These are phyloP conservation scores for Alternaria brassicae DNA, from an alignment of 2,329 filamentous ascomycete species.

Conservation along the genomic window DNA sequence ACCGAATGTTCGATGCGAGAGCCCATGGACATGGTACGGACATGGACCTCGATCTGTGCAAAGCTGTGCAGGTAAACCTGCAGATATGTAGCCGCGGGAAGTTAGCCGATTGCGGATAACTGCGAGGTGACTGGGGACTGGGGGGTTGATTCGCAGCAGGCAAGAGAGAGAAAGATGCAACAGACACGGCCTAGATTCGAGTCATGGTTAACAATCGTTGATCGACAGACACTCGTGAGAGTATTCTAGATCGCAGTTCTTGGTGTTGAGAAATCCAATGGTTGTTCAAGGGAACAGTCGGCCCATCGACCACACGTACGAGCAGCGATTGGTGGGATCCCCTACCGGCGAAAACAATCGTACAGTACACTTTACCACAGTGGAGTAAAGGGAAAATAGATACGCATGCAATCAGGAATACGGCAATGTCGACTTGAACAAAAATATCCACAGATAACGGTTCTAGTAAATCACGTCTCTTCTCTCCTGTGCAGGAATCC, in stretches of 20 bases:
- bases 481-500: neutral
- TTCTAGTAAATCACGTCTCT: neutral
- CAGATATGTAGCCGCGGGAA: slow-evolving; percentile 27
- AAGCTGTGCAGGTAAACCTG: slow-evolving; percentile 16
- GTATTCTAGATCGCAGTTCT: slow-evolving; percentile 12
- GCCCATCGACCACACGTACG: neutral
- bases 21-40: slow-evolving; percentile 16
- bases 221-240: slow-evolving; percentile 2
- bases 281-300: neutral
- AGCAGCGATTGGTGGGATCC: slow-evolving; percentile 4
- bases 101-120: slow-evolving; percentile 15
- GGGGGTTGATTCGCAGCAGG: slow-evolving; percentile 8
- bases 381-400: neutral
- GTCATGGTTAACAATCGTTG: neutral
- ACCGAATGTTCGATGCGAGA: slow-evolving; percentile 19
- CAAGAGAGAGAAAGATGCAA: neutral
- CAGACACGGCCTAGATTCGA: slow-evolving; percentile 8
- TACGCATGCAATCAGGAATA: neutral
- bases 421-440: neutral
- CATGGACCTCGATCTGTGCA: slow-evolving; percentile 14
- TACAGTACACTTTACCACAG: neutral
- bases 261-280: neutral
- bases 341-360: neutral
- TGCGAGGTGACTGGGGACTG: slow-evolving; percentile 5
- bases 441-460: slow-evolving; percentile 11